These are phyloP conservation scores for Sugiyamaella paludigena DNA, from an alignment of 1,139 yeast genomes.

Conservation along the genomic window DNA sequence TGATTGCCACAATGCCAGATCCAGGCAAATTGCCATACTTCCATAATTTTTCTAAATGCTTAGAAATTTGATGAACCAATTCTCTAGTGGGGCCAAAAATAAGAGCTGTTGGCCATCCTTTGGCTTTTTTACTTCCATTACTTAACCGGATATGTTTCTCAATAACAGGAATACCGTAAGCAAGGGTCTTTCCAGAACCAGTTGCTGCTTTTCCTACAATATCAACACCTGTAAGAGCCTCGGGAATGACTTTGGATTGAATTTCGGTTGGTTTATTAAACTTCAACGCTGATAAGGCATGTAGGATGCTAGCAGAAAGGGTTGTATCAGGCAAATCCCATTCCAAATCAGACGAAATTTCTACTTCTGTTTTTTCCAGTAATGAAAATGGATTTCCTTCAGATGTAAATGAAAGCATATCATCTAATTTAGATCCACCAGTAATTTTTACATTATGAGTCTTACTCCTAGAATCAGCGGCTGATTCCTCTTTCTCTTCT, in stretches of 20 bases:
- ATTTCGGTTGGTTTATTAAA: constrained; percentile 78
- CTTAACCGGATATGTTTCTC: constrained; percentile 46
- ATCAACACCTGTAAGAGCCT: constrained; percentile 69
- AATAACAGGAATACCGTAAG: constrained; percentile 91
- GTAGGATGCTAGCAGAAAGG: constrained; percentile 54
- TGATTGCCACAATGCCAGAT: constrained; percentile 68
- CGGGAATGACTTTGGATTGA: constrained; percentile 74
- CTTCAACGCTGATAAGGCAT: constrained; percentile 57
- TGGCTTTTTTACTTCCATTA: constrained; percentile 27
- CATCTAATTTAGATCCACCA: too few species aligned
- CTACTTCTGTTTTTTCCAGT: constrained; percentile 28
- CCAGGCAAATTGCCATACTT: constrained; percentile 45
- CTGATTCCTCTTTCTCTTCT: constrained; percentile 21
- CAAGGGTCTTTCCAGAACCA: constrained; percentile 96
- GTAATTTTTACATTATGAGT: not conserved
- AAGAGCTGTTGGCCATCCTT: constrained; percentile 61
- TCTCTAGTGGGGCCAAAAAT: constrained; percentile 96
- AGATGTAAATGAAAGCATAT: constrained; percentile 23
- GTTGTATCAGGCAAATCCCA: constrained; percentile 31
- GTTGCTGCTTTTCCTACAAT: constrained; percentile 96
- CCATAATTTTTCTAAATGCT: constrained; percentile 66
- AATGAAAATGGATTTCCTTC: constrained; percentile 25
- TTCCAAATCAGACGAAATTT: constrained; percentile 28
- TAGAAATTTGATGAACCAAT: constrained; percentile 88
- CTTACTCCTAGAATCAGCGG: constrained; percentile 16